phyloP scores from a whole-genome alignment of 495 filamentous ascomycete genomes.

The Rhypophila decipiens region DNA sequence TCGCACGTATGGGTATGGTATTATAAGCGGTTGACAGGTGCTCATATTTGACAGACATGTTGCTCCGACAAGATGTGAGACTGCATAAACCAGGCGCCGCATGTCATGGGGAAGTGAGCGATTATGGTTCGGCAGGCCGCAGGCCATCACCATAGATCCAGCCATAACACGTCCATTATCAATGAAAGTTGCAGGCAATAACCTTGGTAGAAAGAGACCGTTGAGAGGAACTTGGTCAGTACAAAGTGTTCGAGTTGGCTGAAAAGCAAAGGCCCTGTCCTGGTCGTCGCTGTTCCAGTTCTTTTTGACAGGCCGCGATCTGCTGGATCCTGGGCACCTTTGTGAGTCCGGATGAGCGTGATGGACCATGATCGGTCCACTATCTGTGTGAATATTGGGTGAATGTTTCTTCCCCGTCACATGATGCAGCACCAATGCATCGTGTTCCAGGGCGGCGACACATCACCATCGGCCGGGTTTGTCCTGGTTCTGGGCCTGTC shows the following conservation, averaged over 20 bases:
- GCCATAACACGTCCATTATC: not conserved
- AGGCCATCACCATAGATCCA: not conserved
- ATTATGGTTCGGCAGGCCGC: not conserved
- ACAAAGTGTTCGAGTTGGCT: no score
- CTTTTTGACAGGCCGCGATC: not conserved
- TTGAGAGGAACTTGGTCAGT: no score
- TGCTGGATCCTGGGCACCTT: no score
- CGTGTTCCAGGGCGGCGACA: conserved; percentile 5
- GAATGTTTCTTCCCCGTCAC: conserved; percentile 7
- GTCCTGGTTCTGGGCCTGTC: not conserved
- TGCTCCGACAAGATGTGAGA: not conserved
- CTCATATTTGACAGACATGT: not conserved
- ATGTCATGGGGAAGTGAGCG: no score
- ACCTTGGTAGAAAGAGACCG: not conserved
- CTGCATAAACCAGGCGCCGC: not conserved
- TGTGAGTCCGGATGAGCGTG: no score
- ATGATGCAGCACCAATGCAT: conserved; percentile 22
- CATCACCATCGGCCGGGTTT: not conserved
- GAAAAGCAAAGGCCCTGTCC: not conserved
- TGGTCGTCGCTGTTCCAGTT: not conserved
- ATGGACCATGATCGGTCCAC: not conserved
- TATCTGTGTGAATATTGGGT: not conserved
- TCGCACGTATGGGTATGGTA: not conserved
- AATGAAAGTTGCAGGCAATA: not conserved
- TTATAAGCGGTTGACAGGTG: not conserved